Conservation (phyloP, 306 rosid species). For the Corylus avellana region DNA sequence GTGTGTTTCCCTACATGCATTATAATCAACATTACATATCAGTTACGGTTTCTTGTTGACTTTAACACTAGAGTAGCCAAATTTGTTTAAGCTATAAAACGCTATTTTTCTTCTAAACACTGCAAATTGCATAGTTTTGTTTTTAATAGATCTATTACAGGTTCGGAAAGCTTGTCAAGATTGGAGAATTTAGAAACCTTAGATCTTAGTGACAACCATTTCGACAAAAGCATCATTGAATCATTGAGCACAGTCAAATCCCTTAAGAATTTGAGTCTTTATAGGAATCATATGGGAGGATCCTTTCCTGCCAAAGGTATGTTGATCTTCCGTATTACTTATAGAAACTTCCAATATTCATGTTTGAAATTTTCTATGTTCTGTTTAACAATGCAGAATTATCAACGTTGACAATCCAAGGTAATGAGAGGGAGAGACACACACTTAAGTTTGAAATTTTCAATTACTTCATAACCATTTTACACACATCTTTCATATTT, state of each 20-base stretch:
- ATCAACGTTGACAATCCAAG: too few species aligned
- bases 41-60: too few species aligned
- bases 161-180: neutral
- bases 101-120: neutral
- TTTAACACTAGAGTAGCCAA: too few species aligned
- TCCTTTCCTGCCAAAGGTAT: slow-evolving; percentile 15
- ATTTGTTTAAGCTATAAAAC: too few species aligned
- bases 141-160: neutral
- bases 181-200: slow-evolving; percentile 10
- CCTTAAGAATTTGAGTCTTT: neutral
- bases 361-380: neutral
- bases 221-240: too few species aligned
- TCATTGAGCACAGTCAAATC: neutral
- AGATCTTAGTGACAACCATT: neutral
- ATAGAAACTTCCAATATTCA: neutral
- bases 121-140: too few species aligned
- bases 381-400: neutral
- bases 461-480: too few species aligned
- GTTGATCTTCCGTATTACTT: neutral
- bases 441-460: too few species aligned
- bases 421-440: too few species aligned
- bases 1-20: too few species aligned
- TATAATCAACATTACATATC: too few species aligned
- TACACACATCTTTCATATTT: too few species aligned
- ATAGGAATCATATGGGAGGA: neutral